These are phyloP conservation scores for Mrakia gelida DNA, from an alignment of 768 basidiomycete genomes.

Conservation along the genomic window DNA sequence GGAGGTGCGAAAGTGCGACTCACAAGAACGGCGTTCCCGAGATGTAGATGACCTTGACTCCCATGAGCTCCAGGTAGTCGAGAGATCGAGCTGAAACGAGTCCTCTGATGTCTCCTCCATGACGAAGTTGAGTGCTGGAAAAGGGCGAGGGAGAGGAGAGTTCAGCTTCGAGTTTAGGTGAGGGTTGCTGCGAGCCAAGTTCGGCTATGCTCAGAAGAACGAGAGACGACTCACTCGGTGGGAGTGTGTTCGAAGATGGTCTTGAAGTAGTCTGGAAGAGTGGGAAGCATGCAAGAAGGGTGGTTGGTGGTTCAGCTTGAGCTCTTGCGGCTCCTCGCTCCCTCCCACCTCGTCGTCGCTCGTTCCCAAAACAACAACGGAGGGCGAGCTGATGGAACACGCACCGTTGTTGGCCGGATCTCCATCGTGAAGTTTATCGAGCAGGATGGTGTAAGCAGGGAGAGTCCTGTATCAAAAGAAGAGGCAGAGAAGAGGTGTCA, in stretches of 20 bases:
- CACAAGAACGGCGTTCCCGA: conserved; percentile 73
- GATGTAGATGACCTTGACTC: conserved; percentile 75
- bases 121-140: conserved; percentile 80
- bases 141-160: background rate
- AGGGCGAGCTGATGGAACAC: background rate
- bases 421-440: conserved; percentile 93
- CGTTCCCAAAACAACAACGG: background rate
- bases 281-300: too few species aligned
- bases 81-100: conserved; percentile 56
- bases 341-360: background rate
- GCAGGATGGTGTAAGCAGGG: conserved; percentile 49
- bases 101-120: conserved; percentile 82
- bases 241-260: conserved; percentile 62
- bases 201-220: background rate
- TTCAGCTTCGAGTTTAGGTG: background rate
- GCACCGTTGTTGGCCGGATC: conserved; percentile 76
- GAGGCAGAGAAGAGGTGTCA: background rate
- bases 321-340: background rate
- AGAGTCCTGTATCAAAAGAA: conserved; percentile 19
- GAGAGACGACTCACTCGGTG: conserved; percentile 23
- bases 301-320: background rate
- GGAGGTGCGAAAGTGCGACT: background rate
- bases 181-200: background rate
- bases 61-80: conserved; percentile 89
- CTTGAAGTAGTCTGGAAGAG: conserved; percentile 58